Evolutionary conservation across 768 basidiomycete genomes (phyloP).

Genomic region (Auricularia cornea): DNA sequence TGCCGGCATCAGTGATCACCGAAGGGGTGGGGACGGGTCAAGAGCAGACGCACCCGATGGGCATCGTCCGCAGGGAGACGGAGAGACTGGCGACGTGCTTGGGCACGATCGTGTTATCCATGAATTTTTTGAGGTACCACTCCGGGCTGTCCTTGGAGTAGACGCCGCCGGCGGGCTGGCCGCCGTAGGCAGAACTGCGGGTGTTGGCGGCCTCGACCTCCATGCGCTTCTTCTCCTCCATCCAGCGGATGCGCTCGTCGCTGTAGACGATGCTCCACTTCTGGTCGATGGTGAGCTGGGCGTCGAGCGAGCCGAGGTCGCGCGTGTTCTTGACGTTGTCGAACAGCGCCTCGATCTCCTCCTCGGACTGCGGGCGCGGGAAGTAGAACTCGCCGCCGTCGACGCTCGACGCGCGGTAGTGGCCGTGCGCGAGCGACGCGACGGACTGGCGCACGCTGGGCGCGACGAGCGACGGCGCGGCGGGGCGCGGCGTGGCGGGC

Average conservation of each 20-base stretch:
- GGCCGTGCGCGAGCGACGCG: not conserved
- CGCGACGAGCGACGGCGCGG: not conserved
- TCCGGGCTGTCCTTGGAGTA: conserved; percentile 66
- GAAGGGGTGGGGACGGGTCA: conserved; percentile 1
- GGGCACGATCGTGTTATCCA: conserved; percentile 75
- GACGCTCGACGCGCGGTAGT: conserved; percentile 2
- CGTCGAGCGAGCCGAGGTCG: conserved; percentile 41
- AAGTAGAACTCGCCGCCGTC: conserved; percentile 50
- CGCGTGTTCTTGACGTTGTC: conserved; percentile 66
- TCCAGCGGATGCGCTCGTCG: conserved; percentile 73
- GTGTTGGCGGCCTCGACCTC: conserved; percentile 50
- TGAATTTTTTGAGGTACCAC: conserved; percentile 87
- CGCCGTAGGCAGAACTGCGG: conserved; percentile 21
- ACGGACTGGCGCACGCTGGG: not conserved
- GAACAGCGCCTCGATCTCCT: conserved; percentile 75
- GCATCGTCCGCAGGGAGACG: conserved; percentile 72
- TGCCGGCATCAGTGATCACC: conserved; percentile 6
- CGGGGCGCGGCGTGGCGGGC: not conserved
- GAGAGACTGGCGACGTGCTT: conserved; percentile 71
- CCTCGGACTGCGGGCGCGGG: conserved; percentile 65
- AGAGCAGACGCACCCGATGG: conserved; percentile 51
- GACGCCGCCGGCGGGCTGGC: conserved; percentile 39
- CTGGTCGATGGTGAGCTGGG: conserved; percentile 61
- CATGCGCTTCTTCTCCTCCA: conserved; percentile 57
- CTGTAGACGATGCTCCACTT: conserved; percentile 90